Evolutionary conservation across 371 early-diverging fungal species (phyloP).

Genomic region (Haplosporangium sp.): DNA sequence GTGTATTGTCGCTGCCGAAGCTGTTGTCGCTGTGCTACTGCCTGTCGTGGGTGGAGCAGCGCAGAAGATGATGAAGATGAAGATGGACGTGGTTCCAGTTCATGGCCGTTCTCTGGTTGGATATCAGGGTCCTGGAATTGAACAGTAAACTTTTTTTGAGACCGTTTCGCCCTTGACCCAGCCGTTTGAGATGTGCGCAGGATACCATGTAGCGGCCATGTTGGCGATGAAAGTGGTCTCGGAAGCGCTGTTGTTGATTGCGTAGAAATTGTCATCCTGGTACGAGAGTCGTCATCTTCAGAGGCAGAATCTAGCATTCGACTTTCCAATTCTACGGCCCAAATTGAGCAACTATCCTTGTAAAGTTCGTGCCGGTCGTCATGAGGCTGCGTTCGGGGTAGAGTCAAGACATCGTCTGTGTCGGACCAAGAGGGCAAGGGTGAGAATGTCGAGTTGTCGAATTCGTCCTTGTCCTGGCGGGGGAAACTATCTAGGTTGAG

Average conservation of each 20-base stretch:
- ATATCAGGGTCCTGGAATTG: conserved; percentile 35
- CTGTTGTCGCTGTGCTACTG: conserved; percentile 3
- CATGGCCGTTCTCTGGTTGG: conserved; percentile 12
- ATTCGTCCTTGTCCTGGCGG: too few species aligned
- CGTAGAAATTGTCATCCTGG: conserved; percentile 2
- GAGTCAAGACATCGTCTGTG: conserved; percentile 33
- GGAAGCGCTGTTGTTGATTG: conserved; percentile 9
- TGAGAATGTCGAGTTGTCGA: background rate
- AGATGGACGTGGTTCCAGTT: too few species aligned
- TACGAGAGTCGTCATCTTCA: conserved; percentile 32
- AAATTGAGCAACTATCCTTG: conserved; percentile 29
- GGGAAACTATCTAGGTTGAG: too few species aligned
- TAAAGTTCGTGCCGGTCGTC: conserved; percentile 49
- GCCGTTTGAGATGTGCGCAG: conserved; percentile 30
- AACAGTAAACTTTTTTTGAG: conserved; percentile 38
- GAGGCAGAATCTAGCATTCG: conserved; percentile 17
- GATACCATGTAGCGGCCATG: conserved; percentile 32
- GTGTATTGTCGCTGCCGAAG: conserved; percentile 22
- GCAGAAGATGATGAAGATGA: conserved; percentile 8
- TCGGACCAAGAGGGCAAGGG: conserved; percentile 21
- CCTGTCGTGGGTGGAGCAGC: background rate
- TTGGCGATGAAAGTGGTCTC: conserved; percentile 23
- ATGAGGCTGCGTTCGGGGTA: conserved; percentile 45
- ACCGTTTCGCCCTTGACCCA: conserved; percentile 12
- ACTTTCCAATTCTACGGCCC: conserved; percentile 34